Percentiles rank a stretch among this genome's conserved stretches.
Evolutionary conservation across 805 yeast genomes (phyloP).

Genomic region (Pichia rugopelliculosa): DNA sequence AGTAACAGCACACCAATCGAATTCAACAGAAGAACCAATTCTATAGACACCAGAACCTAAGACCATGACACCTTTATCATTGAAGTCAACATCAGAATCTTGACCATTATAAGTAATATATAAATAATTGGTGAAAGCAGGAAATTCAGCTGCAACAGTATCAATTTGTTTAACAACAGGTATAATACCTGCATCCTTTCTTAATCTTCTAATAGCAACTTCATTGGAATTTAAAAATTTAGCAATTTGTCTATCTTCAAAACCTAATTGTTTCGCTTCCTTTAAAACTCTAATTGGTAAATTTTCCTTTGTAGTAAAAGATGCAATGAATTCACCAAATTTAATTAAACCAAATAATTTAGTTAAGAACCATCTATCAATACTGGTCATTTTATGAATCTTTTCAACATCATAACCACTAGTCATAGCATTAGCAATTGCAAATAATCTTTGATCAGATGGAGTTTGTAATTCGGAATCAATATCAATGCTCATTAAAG

Average conservation of each 20-base stretch:
- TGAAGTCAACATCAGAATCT: conserved; percentile 75
- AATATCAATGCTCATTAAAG: conserved; percentile 84
- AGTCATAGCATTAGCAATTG: conserved; percentile 89
- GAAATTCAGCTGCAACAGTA: conserved; percentile 98
- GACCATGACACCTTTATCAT: conserved; percentile 92
- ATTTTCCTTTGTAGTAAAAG: conserved; percentile 49
- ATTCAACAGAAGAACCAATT: conserved; percentile 97
- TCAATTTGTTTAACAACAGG: conserved; percentile 97
- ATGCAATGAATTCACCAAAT: conserved; percentile 56
- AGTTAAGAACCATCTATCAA: conserved; percentile 94
- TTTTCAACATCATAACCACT: conserved; percentile 87
- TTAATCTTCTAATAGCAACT: conserved; percentile 81
- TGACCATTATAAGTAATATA: conserved; percentile 94
- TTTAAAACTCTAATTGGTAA: conserved; percentile 58
- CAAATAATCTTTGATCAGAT: conserved; percentile 94
- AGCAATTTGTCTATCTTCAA: conserved; percentile 95
- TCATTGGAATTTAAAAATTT: conserved; percentile 82
- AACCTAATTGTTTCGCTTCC: conserved; percentile 93
- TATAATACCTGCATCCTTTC: conserved; percentile 77
- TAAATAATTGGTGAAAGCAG: conserved; percentile 89
- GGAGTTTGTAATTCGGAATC: conserved; percentile 94
- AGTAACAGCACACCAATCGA: conserved; percentile 99
- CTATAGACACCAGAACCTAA: conserved; percentile 98
- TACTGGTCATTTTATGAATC: conserved; percentile 84
- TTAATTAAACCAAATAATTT: conserved; percentile 70